Evolutionary conservation across 2,329 filamentous ascomycete genomes (phyloP).

Genomic region (Fusarium armeniacum): DNA sequence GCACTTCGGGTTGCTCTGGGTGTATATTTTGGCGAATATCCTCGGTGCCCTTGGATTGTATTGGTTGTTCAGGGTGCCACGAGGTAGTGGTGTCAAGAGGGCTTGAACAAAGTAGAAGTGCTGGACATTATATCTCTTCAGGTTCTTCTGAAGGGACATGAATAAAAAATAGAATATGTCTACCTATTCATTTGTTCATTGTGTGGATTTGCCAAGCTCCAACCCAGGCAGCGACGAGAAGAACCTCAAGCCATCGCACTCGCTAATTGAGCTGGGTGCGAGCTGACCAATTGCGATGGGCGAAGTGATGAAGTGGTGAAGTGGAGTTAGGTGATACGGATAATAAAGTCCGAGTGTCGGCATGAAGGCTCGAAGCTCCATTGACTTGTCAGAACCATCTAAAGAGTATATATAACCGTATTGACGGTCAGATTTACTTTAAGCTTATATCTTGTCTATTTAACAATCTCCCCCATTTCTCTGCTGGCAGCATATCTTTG

Average conservation of each 20-base stretch:
- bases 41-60: slow-evolving; percentile 62
- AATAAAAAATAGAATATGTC: not conserved
- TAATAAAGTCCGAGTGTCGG: slow-evolving; percentile 1
- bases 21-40: slow-evolving; percentile 65
- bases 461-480: not conserved
- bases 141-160: not conserved
- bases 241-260: not conserved
- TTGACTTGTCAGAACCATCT: not conserved
- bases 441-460: not conserved
- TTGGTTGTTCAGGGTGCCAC: slow-evolving; percentile 58
- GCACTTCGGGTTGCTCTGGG: slow-evolving; percentile 68
- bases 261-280: not conserved
- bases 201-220: not conserved
- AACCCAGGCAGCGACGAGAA: not conserved
- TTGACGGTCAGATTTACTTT: too few species aligned
- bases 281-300: not conserved
- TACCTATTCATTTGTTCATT: not conserved
- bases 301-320: not conserved
- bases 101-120: not conserved
- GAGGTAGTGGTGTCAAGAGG: slow-evolving; percentile 45
- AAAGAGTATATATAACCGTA: not conserved
- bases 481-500: not conserved
- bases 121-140: too few species aligned
- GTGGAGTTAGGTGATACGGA: not conserved
- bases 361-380: not conserved